Base-by-base conservation (phyloP, 1,284 basidiomycete species). In the Ustilago trichophora region DNA sequence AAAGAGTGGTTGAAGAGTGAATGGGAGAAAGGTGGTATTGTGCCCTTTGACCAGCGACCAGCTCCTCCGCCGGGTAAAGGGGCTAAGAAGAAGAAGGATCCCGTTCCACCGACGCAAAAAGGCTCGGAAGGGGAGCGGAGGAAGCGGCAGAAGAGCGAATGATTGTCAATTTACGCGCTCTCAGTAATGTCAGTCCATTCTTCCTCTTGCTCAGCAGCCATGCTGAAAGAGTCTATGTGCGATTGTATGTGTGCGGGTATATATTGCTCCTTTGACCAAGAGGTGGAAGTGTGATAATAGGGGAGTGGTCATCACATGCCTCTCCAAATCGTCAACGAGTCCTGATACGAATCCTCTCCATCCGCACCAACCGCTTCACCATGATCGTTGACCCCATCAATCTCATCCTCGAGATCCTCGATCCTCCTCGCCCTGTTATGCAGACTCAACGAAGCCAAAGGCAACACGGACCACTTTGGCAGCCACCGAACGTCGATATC, bases 11-110 rank as follows among this genome's bases (percentile, higher is more conserved):
- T 80, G 38, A 57, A 51, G 32, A 41, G 31, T 1, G 59, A 58
- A 19, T 80, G 78, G 78, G 55, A 67, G 4, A 49, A 48, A 2
- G 78, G 78, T 3, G 49, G 68, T 10, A 63, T 80, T 18, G 64
- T 80, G 8, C 64, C 73, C 0, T 16, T 46, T 13, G 67, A 69
- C 13, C 73, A 78, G 41, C 37, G 76, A 4, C 57, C 60, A 0
- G 21, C 45, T 2, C 56, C 60, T 2, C 41, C 44, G 3, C 45
- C 52, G 12, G n/a, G n/a, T 5, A 48, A 74, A 5, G 64, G 62
- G 52, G 62, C 18, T 3, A 64, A 68, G 59, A 51, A 56, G 52
- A 58, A 60, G 43, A 45, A 59, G 24, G 51, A n/a, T n/a, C 1
- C 37, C 16, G 32, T 38, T 2, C 33, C 22, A 12, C 11, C 43